Evolutionary conservation across 2,329 filamentous ascomycete species (phyloP).

Genomic region (Sordariomycetes sp.): DNA sequence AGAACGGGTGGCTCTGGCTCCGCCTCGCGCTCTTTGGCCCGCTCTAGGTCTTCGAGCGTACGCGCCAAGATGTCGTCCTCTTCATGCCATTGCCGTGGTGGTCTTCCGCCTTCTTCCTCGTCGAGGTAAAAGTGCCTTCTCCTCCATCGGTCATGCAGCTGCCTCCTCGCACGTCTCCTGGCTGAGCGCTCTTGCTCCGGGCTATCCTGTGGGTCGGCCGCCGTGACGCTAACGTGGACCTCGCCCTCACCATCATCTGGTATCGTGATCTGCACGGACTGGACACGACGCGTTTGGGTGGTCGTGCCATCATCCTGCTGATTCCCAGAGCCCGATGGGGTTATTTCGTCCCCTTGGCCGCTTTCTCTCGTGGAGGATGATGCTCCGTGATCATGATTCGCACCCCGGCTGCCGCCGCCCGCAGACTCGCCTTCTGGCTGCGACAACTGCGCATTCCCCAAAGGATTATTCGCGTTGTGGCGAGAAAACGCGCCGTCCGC

Average conservation of each 20-base stretch:
- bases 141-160: conserved; percentile 63
- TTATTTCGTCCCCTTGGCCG: neutral
- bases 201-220: neutral
- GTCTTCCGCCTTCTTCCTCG: conserved; percentile 66
- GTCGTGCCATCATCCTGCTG: neutral
- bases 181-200: conserved; percentile 2
- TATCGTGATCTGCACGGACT: conserved; percentile 2
- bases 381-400: neutral
- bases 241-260: conserved; percentile 1
- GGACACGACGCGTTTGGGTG: neutral
- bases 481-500: neutral
- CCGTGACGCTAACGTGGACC: conserved; percentile 2
- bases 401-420: neutral
- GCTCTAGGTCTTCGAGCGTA: conserved; percentile 14
- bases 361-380: neutral
- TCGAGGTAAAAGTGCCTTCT: conserved; percentile 74
- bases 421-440: conserved; percentile 2
- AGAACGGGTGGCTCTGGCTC: conserved; percentile 22
- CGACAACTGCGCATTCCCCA: neutral
- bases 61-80: conserved; percentile 43
- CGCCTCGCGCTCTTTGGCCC: conserved; percentile 15
- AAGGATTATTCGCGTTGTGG: neutral
- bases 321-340: neutral
- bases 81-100: conserved; percentile 52
- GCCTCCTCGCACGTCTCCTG: conserved; percentile 26